Conservation (phyloP, 2,329 filamentous ascomycete species). For the Alternaria sp. region DNA sequence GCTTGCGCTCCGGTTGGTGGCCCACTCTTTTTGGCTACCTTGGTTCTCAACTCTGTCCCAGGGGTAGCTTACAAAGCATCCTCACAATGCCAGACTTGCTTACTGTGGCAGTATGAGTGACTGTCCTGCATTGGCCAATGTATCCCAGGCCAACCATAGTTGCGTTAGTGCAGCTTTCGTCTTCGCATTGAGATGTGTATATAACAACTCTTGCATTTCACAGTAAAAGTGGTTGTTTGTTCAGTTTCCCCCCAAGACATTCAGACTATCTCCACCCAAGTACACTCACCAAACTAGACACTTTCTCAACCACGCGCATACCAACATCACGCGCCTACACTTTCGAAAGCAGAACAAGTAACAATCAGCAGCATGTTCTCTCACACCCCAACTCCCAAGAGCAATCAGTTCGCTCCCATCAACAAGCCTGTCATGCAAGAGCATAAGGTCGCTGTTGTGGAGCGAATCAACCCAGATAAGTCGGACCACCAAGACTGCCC, state of each 20-base stretch:
- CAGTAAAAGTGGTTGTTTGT: not conserved
- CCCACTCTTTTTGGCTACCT: not conserved
- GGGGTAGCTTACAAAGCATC: fast-evolving
- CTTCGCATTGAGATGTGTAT: not conserved
- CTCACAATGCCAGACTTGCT: not conserved
- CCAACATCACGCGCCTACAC: not conserved
- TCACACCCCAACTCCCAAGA: not conserved
- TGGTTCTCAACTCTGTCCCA: not conserved
- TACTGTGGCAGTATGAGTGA: not conserved
- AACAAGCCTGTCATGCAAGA: not conserved
- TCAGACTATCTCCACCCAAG: not conserved
- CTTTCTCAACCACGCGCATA: not conserved
- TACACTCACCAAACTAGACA: not conserved
- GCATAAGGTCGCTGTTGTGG: not conserved
- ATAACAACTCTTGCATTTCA: not conserved
- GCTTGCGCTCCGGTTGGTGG: not conserved
- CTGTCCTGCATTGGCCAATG: not conserved
- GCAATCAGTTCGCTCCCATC: not conserved
- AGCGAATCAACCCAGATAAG: not conserved
- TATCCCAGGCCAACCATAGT: not conserved
- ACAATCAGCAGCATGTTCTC: not conserved
- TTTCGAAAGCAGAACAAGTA: not conserved
- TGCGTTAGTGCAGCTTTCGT: too few species aligned
- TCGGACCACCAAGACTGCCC: not conserved
- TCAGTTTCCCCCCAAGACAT: not conserved